Conservation (phyloP, 2,329 filamentous ascomycete genomes). For the Scytalidium lignicola region DNA sequence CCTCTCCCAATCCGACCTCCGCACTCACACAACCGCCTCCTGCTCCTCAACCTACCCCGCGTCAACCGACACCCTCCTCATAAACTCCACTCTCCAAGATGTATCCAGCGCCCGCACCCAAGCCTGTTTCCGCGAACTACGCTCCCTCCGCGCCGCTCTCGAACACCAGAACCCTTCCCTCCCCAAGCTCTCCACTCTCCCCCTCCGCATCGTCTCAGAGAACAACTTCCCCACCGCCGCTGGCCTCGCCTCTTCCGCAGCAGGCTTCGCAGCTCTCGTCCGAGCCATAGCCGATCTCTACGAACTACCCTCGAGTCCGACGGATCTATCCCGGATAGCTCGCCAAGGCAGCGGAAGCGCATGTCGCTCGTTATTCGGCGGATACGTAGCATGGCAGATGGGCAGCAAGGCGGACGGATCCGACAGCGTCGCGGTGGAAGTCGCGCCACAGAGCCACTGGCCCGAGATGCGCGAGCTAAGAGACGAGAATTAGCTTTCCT, state of each 20-base stretch:
- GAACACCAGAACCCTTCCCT: conserved; percentile 68
- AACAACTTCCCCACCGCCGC: conserved; percentile 99
- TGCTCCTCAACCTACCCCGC: conserved; percentile 68
- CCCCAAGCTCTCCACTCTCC: conserved; percentile 73
- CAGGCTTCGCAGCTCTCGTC: conserved; percentile 66
- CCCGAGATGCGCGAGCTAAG: conserved; percentile 85
- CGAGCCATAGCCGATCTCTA: conserved; percentile 91
- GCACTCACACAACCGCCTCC: conserved; percentile 92
- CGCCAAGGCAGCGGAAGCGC: conserved; percentile 93
- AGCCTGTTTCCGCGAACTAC: conserved; percentile 85
- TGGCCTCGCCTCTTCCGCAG: conserved; percentile 71
- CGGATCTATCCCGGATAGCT: conserved; percentile 82
- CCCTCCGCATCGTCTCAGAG: conserved; percentile 83
- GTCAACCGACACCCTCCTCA: conserved; percentile 68
- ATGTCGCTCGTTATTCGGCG: conserved; percentile 87
- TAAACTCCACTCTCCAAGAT: conserved; percentile 81
- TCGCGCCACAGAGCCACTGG: conserved; percentile 88
- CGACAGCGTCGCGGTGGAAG: conserved; percentile 83
- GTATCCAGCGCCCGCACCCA: conserved; percentile 87
- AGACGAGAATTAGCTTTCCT: conserved; percentile 33
- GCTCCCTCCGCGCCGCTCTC: conserved; percentile 68
- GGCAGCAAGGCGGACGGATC: conserved; percentile 71
- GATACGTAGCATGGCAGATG: conserved; percentile 92
- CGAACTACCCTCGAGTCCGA: conserved; percentile 71
- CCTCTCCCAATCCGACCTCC: conserved; percentile 86